Evolutionary conservation across 2,329 filamentous ascomycete species (phyloP), one percentile per base, ranked within the genome.

Genomic region (Pseudocercospora fuligena): DNA sequence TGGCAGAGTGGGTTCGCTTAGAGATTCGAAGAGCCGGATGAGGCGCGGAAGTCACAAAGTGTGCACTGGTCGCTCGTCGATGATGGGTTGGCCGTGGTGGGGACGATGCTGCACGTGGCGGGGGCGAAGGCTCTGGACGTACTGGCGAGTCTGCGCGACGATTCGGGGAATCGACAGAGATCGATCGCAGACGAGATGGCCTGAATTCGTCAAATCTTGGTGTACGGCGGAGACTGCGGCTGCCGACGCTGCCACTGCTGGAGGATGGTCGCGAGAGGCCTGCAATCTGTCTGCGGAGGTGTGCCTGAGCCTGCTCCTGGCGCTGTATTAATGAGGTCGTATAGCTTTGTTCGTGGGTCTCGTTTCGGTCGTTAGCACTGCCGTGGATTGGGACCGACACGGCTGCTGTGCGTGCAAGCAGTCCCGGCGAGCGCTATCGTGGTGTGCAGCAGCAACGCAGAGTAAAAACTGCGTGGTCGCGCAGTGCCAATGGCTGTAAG

Each of bases 1-100:
- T 94, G 43, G 95, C 94, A 79, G 91, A 92, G 70, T 92, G 92
- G 56, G 93, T 97, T 71, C 92, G 89, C 73, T 88, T 90, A 57
- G 93, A 97, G 79, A 97, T 90, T 75, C 88, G 89, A 74, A 79
- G 86, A 79, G 87, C 87, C 78, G 81, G 87, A 81, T 78, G 86
- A 76, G 76, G 84, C 73, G 76, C 79, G 59, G 73, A 75, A 72
- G 67, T 65, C 27, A 49, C 61, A 72, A 70, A 72, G 70, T 75
- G 66, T 65, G 76, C 70, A 69, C 76, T 72, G 59, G 73, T 73
- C 43, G 75, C 73, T 69, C 76, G 74, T 61, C 76, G 76, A 66
- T 76, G 74, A 25, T 72, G 75, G 66, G 73, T 77, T 66, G 54
- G 67, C n/a, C 66, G 75, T 60, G 66, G 74, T 70, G 76, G 74